Base-by-base conservation (phyloP, 164 flowering plant genomes). In the Pachysandra terminalis region DNA sequence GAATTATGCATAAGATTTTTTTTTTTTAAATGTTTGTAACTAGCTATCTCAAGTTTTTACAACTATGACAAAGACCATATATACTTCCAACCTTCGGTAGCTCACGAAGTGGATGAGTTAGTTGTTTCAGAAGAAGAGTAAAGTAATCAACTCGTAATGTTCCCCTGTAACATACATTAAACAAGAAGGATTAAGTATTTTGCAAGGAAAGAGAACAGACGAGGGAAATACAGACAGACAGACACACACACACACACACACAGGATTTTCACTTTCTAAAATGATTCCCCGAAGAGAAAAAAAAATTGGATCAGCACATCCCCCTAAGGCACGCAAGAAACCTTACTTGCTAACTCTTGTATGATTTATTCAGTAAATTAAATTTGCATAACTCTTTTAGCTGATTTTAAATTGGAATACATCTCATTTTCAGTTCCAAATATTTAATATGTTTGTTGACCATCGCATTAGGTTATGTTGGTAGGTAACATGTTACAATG, bases 71-170 rank as follows among this genome's bases (percentile, higher is more conserved):
- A 19, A 61, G n/a, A 74, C 49, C 26, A 66, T 56, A 26, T 8
- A 41, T 15, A 52, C 23, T 66, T 63, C 60, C 35, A 68, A 95
- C 98, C 98, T 95, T 95, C 25, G 97, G 86, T 69, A 90, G 77
- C 65, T 10, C 32, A 25, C 81, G 82, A 25, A 95, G 91, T 56
- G 99, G 98, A 75, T 80, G 82, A 17, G 89, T 87, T 73, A 95
- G 74, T 67, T 68, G 85, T 65, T 81, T 92, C 77, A 84, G 65
- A 71, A 95, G 79, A 78, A 86, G 88, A 58, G 89, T 68, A 40
- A 89, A 78, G 82, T 88, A 87, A 56, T 92, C 98, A 75, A 86
- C 68, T 64, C 99, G 87, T 69, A 95, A 75, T 17, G 89, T 78
- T 45, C 71, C 80, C 88, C 98, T 95, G 83, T 23, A 73, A 51